These are phyloP conservation scores for Salix caprea DNA, from an alignment of 345 rosid genomes.

Conservation along the genomic window DNA sequence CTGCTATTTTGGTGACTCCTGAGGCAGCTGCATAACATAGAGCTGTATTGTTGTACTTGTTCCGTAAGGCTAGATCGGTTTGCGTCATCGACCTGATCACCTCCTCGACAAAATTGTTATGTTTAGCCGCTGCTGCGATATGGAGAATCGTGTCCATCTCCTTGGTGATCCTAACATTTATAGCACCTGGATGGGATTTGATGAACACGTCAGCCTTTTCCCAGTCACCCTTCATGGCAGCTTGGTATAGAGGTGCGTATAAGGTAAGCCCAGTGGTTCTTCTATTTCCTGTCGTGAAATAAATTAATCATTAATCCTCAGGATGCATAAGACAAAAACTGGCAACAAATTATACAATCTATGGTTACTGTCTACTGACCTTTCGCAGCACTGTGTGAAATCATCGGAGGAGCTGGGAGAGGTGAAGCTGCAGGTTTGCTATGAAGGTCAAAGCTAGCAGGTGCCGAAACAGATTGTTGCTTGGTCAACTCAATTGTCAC, in stretches of 20 bases:
- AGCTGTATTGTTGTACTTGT: conserved; percentile 16
- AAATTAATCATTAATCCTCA: neutral
- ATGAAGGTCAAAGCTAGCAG: neutral
- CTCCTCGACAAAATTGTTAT: conserved; percentile 14
- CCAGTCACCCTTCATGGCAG: conserved; percentile 16
- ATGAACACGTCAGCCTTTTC: neutral
- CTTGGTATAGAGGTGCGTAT: conserved; percentile 7
- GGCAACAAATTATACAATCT: neutral
- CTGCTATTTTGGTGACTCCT: conserved; percentile 17
- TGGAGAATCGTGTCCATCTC: conserved; percentile 14
- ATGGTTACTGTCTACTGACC: neutral
- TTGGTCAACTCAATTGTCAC: neutral
- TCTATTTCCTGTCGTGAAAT: neutral
- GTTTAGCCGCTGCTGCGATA: conserved; percentile 22
- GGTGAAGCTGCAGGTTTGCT: neutral
- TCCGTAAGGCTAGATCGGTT: neutral
- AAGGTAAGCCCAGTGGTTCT: neutral
- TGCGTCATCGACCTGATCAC: conserved; percentile 14
- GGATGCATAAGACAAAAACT: neutral
- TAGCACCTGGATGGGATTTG: neutral
- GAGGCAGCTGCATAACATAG: conserved; percentile 19
- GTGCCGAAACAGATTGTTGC: neutral
- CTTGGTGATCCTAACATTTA: conserved; percentile 8
- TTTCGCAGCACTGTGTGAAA: neutral
- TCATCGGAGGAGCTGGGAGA: neutral